Conservation (phyloP, 2,329 filamentous ascomycete genomes). For the Colletotrichum gigasporum region DNA sequence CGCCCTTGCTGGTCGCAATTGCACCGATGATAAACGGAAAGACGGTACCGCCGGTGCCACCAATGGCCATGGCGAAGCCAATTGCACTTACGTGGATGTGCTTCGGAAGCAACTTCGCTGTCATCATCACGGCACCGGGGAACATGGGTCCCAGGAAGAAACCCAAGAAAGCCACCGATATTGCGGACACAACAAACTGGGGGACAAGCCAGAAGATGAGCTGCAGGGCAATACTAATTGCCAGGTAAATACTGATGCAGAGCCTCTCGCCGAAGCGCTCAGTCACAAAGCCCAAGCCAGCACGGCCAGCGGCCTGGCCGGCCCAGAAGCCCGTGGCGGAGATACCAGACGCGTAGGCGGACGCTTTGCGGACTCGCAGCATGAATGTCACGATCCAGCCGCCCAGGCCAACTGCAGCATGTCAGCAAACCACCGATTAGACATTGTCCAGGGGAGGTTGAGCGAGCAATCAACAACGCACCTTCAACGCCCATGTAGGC, state of each 20-base stretch:
- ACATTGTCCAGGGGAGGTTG: too few species aligned
- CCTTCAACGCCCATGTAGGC: conserved; percentile 78
- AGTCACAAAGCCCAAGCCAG: conserved; percentile 76
- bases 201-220: conserved; percentile 68
- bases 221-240: conserved; percentile 67
- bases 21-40: conserved; percentile 71
- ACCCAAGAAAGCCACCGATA: conserved; percentile 74
- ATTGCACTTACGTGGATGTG: conserved; percentile 77
- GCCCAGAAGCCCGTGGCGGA: conserved; percentile 81
- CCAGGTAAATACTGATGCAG: conserved; percentile 68
- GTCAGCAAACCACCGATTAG: too few species aligned
- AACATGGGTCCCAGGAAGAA: conserved; percentile 82
- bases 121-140: conserved; percentile 75
- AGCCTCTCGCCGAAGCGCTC: conserved; percentile 72
- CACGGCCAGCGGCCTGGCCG: conserved; percentile 76
- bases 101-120: conserved; percentile 75
- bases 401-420: conserved; percentile 65
- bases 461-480: conserved; percentile 22
- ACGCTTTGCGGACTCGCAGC: conserved; percentile 73
- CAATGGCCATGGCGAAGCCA: conserved; percentile 78
- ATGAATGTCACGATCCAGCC: conserved; percentile 87
- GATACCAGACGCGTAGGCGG: conserved; percentile 74
- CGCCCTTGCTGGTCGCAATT: conserved; percentile 61
- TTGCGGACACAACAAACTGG: conserved; percentile 65
- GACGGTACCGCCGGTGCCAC: conserved; percentile 73